A percentile compares a stretch with the other conserved stretches of the same genome.
Conservation (phyloP, 108 stramenopile species). For the Pseudonitzschia delicatissima region DNA sequence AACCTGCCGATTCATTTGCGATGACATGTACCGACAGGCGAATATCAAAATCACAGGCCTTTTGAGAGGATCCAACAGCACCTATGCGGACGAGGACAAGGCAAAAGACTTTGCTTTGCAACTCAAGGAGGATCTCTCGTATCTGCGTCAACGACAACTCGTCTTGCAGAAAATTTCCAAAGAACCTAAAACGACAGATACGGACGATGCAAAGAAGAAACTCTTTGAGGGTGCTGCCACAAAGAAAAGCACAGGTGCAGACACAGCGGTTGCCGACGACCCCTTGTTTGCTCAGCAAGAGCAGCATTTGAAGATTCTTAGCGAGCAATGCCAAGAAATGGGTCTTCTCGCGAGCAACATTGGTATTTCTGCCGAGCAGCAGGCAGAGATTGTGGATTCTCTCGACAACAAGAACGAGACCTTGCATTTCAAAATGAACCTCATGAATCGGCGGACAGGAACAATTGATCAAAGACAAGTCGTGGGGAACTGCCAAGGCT, state of each 20-base stretch:
- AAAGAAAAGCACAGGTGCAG: background rate
- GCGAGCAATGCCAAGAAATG: constrained; percentile 37
- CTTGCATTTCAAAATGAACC: constrained; percentile 43
- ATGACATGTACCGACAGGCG: constrained; percentile 45
- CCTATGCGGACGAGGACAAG: constrained; percentile 7
- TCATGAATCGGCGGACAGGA: constrained; percentile 55
- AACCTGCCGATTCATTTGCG: constrained; percentile 47
- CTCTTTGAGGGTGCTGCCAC: background rate
- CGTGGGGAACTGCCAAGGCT: constrained; percentile 38
- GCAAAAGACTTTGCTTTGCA: constrained; percentile 14
- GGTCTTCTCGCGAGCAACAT: constrained; percentile 38
- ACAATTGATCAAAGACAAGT: constrained; percentile 43
- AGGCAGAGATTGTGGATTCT: constrained; percentile 36
- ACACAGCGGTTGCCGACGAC: background rate
- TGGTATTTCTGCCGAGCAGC: constrained; percentile 23
- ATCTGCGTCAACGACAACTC: constrained; percentile 31
- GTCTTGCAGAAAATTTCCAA: background rate
- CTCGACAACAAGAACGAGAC: constrained; percentile 44
- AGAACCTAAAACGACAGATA: background rate
- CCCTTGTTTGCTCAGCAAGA: constrained; percentile 29
- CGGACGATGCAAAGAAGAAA: background rate
- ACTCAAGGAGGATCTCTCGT: constrained; percentile 19
- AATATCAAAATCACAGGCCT: constrained; percentile 15
- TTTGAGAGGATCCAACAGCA: background rate
- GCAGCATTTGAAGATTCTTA: constrained; percentile 36